These are phyloP conservation scores for Coemansia sp. DNA, from an alignment of 192 early-diverging fungal genomes.

Conservation along the genomic window DNA sequence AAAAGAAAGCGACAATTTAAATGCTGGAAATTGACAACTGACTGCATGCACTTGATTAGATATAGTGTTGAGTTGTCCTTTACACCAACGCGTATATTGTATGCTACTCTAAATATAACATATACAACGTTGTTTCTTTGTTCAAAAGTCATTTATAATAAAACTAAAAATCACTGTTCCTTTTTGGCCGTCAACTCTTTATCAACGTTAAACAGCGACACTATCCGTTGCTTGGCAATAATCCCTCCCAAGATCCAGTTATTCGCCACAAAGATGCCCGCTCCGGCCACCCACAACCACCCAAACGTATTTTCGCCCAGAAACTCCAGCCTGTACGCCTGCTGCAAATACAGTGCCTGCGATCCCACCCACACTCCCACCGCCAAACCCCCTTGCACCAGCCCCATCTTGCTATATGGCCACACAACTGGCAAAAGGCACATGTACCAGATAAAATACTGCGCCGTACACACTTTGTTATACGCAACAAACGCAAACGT, in stretches of 20 bases:
- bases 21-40: too few species aligned
- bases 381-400: constrained; percentile 56
- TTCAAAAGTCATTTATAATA: too few species aligned
- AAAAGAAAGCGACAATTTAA: too few species aligned
- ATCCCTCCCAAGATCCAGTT: constrained; percentile 66
- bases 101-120: too few species aligned
- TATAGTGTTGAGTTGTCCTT: too few species aligned
- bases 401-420: constrained; percentile 58
- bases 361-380: constrained; percentile 68
- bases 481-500: constrained; percentile 92
- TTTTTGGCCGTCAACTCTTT: too few species aligned
- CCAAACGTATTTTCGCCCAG: constrained; percentile 81
- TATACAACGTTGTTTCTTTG: too few species aligned
- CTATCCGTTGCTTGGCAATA: constrained; percentile 29
- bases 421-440: constrained; percentile 86
- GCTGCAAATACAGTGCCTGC: constrained; percentile 84
- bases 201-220: constrained; percentile 13
- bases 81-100: too few species aligned
- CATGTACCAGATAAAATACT: constrained; percentile 99
- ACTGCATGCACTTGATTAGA: too few species aligned
- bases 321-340: constrained; percentile 88
- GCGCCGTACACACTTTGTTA: constrained; percentile 66
- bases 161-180: too few species aligned
- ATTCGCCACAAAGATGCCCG: constrained; percentile 71
- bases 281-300: constrained; percentile 69